Evolutionary conservation across 2,329 filamentous ascomycete species (phyloP).

Genomic region (Hypocrella siamensis): DNA sequence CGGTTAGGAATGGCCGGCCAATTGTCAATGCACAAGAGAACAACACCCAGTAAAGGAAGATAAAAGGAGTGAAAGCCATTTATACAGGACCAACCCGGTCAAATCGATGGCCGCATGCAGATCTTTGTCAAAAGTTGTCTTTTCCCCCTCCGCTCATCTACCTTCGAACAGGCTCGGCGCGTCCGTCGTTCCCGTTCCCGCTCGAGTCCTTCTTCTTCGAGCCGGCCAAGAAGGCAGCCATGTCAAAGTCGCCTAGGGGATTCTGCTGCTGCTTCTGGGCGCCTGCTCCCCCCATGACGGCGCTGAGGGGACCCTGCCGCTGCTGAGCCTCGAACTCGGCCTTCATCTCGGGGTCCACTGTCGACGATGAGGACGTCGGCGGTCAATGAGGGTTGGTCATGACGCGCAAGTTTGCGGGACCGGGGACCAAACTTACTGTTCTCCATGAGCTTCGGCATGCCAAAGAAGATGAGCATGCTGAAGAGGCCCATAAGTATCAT

Average conservation of each 20-base stretch:
- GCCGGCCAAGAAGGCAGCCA: constrained; percentile 48
- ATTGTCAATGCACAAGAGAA: too few species aligned
- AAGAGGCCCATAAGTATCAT: constrained; percentile 97
- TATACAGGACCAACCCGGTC: too few species aligned
- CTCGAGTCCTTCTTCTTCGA: neutral
- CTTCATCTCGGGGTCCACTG: constrained; percentile 63
- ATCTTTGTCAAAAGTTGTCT: too few species aligned
- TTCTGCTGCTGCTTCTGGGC: constrained; percentile 17
- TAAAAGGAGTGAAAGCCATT: too few species aligned
- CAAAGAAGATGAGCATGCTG: constrained; percentile 46
- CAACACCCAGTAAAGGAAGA: too few species aligned
- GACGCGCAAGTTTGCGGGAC: too few species aligned
- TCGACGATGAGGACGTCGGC: constrained; percentile 30
- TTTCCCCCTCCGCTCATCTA: too few species aligned
- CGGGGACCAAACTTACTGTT: neutral
- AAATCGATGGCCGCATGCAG: too few species aligned
- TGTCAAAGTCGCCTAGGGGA: constrained; percentile 40
- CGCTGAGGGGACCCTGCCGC: constrained; percentile 53
- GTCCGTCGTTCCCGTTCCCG: constrained; percentile 11
- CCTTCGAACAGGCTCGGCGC: constrained; percentile 26
- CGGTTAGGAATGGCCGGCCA: too few species aligned
- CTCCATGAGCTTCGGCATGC: neutral
- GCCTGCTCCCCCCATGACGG: constrained; percentile 28
- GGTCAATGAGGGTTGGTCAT: too few species aligned
- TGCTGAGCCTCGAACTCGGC: constrained; percentile 83